Base-by-base conservation (phyloP, 2,329 filamentous ascomycete genomes). In the Aspergillus ochraceoroseus region DNA sequence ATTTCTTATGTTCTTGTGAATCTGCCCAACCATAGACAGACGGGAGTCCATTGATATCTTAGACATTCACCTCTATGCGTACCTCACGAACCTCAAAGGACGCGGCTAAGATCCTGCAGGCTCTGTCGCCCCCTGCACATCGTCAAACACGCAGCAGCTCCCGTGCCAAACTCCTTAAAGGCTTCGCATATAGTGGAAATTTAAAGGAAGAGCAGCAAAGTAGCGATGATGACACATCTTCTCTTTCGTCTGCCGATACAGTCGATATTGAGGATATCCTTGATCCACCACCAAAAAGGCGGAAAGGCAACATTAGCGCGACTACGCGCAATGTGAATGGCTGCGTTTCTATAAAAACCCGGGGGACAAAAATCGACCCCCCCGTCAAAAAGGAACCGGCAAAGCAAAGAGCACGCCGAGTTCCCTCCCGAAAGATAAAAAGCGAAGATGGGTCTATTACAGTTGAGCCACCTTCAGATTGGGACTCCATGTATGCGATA, bases 401-500 rank as follows among this genome's bases (percentile, higher is more conserved):
- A 65, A 23, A 30, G 5, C 28, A 35, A 12, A 52, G 65, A 48
- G 42, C 64, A 4, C 65, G 68, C 19, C 65, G 64, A 5, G 53
- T 59, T 7, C 66, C 67, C 18, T 66, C 67, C 1, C 61, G 67
- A 13, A 67, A 62, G 41, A 59, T 61, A 17, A 65, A 63, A 31
- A 59, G 52, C n/a, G 56, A 63, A 17, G 59, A 66, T 41, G 62
- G 66, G 8, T 53, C 53, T 11, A 47, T 62, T 3, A 55, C 54
- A 17, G 54, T 71, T 5, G 57, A 66, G n/a, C 79, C 87, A 1
- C 88, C 89, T 0, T 73, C 80, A 0, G 80, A 88, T 60, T 95
- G 92, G 92, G 80, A 87, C 47, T 76, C 81, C 41, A 80, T 95
- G 42, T 98, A 95, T 66, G 67, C 74, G 22, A 68, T 79, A 0